Conservation (phyloP, 345 rosid genomes). For the Crucihimalaya himalaica region DNA sequence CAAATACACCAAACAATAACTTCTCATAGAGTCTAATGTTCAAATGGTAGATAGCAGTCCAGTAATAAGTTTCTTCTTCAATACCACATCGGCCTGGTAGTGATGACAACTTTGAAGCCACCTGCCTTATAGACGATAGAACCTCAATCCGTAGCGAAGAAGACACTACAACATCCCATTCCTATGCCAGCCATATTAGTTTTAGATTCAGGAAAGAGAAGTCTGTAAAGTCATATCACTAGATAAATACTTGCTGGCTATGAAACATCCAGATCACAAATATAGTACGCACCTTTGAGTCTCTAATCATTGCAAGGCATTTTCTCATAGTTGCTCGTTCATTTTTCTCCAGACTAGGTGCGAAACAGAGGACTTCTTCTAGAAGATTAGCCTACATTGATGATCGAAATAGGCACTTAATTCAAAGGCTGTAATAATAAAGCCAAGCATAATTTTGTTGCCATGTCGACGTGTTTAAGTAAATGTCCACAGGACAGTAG, state of each 20-base stretch:
- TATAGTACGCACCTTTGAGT: slow-evolving; percentile 58
- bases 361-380: slow-evolving; percentile 73
- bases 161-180: slow-evolving; percentile 72
- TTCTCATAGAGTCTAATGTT: slow-evolving; percentile 79
- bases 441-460: not conserved
- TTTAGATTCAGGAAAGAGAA: slow-evolving; percentile 17
- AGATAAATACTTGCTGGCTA: slow-evolving; percentile 7
- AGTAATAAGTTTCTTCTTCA: slow-evolving; percentile 72
- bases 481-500: slow-evolving; percentile 3
- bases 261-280: slow-evolving; percentile 29
- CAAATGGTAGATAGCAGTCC: slow-evolving; percentile 81
- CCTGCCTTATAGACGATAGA: slow-evolving; percentile 67
- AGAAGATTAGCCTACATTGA: slow-evolving; percentile 67
- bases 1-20: slow-evolving; percentile 72
- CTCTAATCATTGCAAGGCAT: slow-evolving; percentile 72
- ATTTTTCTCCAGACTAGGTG: slow-evolving; percentile 46
- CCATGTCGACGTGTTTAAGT: slow-evolving; percentile 6
- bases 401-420: slow-evolving; percentile 11
- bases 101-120: slow-evolving; percentile 61
- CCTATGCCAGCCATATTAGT: slow-evolving; percentile 52
- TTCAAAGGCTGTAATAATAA: slow-evolving; percentile 14
- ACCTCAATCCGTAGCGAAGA: slow-evolving; percentile 76
- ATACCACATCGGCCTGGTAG: slow-evolving; percentile 63
- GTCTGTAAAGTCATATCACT: slow-evolving; percentile 16
- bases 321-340: slow-evolving; percentile 58